Conservation (phyloP, 306 rosid genomes). For the Medicago arabica region DNA sequence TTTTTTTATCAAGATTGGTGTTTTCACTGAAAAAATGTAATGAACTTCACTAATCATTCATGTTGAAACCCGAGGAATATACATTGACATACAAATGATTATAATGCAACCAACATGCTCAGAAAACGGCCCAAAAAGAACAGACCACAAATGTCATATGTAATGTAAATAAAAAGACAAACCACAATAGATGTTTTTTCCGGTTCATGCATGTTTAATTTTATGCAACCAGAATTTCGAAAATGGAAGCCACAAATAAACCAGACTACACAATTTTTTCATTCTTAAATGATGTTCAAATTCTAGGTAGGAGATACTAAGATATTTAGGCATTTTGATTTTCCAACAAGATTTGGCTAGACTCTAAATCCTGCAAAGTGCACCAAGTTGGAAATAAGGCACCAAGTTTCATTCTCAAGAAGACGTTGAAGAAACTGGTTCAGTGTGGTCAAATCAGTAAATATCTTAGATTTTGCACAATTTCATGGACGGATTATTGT, state of each 20-base stretch:
- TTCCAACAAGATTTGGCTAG: background rate
- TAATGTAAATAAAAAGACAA: conserved; percentile 12
- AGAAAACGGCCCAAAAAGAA: conserved; percentile 9
- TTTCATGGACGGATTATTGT: background rate
- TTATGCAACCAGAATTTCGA: conserved; percentile 10
- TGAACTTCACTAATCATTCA: background rate
- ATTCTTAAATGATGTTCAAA: conserved; percentile 4
- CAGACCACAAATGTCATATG: conserved; percentile 17
- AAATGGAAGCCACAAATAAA: conserved; percentile 11
- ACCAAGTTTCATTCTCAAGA: conserved; percentile 14
- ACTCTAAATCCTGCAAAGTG: conserved; percentile 32
- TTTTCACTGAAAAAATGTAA: conserved; percentile 1
- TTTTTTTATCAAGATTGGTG: background rate
- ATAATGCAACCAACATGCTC: conserved; percentile 19
- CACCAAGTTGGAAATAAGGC: conserved; percentile 29
- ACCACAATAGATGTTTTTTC: background rate
- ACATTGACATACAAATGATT: background rate
- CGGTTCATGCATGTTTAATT: conserved; percentile 18
- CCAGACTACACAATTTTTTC: background rate
- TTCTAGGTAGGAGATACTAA: conserved; percentile 2
- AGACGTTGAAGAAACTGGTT: conserved; percentile 11
- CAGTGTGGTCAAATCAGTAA: conserved; percentile 20
- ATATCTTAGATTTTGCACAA: conserved; percentile 17
- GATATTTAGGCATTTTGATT: conserved; percentile 24
- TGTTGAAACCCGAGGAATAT: conserved; percentile 1